A percentile compares a stretch with the other conserved stretches of the same genome.
phyloP scores from a whole-genome alignment of 148 eudicot genomes.

The Fallopia convolvulus region DNA sequence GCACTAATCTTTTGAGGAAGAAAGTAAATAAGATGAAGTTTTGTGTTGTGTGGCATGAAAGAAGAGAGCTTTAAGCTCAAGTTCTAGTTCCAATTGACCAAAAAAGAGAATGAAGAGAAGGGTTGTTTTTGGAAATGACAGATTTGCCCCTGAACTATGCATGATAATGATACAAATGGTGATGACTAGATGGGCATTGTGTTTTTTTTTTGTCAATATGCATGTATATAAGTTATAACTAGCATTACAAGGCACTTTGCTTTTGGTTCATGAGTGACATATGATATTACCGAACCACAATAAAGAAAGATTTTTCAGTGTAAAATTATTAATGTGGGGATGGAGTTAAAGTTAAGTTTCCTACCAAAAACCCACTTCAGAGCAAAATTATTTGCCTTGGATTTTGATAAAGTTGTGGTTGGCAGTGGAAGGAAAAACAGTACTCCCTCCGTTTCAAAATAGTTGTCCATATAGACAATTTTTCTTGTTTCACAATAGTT shows the following conservation, averaged over 20 bases:
- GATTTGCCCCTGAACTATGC: not conserved
- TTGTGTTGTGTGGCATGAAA: too few relatives aligned
- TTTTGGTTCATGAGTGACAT: not conserved
- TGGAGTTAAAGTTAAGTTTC: not conserved
- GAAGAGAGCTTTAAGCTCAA: not conserved
- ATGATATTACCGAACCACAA: not conserved
- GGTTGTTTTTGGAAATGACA: not conserved
- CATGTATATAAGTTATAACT: not conserved
- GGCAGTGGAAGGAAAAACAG: not conserved
- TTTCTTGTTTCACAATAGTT: too few relatives aligned
- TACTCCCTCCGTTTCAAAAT: too few relatives aligned
- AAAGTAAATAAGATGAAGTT: too few relatives aligned
- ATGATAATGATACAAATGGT: not conserved
- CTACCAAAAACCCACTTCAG: slow-evolving; percentile 8
- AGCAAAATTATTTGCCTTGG: not conserved
- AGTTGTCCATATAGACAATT: too few relatives aligned
- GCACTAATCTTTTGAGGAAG: not conserved
- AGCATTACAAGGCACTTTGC: not conserved
- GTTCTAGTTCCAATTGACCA: not conserved
- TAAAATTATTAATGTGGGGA: not conserved
- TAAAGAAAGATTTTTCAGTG: not conserved
- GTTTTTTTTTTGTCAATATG: not conserved
- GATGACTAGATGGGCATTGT: not conserved
- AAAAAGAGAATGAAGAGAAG: not conserved
- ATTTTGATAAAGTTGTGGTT: not conserved